These are phyloP conservation scores for Globisporangium cederbergense DNA, from an alignment of 352 stramenopile species.

Conservation along the genomic window DNA sequence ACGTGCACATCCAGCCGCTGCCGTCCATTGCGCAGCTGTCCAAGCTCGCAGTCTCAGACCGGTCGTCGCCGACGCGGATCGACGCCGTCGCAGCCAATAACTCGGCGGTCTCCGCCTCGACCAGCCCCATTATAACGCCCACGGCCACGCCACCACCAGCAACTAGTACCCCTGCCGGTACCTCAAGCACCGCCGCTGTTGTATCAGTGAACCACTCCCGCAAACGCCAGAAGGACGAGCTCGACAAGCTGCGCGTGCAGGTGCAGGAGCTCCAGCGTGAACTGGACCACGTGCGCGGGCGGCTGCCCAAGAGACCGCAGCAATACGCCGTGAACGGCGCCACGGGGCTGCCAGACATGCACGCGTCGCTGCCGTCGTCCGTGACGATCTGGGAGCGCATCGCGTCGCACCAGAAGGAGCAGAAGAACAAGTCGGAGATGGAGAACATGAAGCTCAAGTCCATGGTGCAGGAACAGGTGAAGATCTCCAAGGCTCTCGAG, in stretches of 20 bases:
- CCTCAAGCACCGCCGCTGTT: background rate
- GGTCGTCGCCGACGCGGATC: conserved; percentile 11
- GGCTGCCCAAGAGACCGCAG: conserved; percentile 11
- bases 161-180: background rate
- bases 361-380: conserved; percentile 13
- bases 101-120: background rate
- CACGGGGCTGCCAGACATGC: background rate
- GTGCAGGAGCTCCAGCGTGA: conserved; percentile 59
- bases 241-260: conserved; percentile 40
- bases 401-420: conserved; percentile 58
- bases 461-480: conserved; percentile 49
- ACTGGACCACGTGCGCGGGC: conserved; percentile 22
- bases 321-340: background rate
- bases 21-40: conserved; percentile 18
- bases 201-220: conserved; percentile 38
- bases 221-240: conserved; percentile 57
- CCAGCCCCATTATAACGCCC: background rate
- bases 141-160: background rate
- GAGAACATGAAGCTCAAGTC: conserved; percentile 61
- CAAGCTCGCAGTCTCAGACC: conserved; percentile 13
- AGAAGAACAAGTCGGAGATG: conserved; percentile 67
- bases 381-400: conserved; percentile 55
- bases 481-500: conserved; percentile 53
- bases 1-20: conserved; percentile 16
- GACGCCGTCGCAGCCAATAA: background rate